Percentiles rank a stretch among this genome's conserved stretches.
Conservation (phyloP, 352 stramenopile genomes). For the Phytophthora colocasiae region DNA sequence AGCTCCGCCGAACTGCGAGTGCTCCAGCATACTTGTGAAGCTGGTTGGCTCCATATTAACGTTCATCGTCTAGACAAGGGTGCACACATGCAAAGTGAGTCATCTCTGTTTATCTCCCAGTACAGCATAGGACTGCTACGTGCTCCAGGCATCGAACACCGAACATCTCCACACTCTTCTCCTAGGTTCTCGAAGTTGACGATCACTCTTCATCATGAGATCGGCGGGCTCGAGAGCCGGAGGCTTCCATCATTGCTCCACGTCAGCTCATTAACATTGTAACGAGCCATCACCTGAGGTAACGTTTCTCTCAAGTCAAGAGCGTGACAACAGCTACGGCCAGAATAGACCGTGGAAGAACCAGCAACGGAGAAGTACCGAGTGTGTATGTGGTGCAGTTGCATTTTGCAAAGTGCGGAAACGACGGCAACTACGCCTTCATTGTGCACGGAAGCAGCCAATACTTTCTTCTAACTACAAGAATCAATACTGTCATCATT, state of each 20-base stretch:
- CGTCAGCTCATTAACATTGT: constrained; percentile 1
- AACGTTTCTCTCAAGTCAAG: constrained; percentile 16
- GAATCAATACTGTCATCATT: constrained; percentile 23
- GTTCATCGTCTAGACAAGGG: constrained; percentile 49
- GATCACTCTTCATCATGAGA: constrained; percentile 21
- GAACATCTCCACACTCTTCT: constrained; percentile 1
- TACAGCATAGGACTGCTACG: neutral
- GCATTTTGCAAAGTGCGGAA: neutral
- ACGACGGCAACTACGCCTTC: neutral
- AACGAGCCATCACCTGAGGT: constrained; percentile 10
- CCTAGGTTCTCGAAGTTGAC: constrained; percentile 11
- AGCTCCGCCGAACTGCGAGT: constrained; percentile 35
- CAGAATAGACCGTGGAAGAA: constrained; percentile 6
- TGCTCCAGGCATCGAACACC: constrained; percentile 12
- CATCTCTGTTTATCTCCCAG: constrained; percentile 8
- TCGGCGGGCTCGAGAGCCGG: constrained; percentile 17
- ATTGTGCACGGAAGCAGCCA: constrained; percentile 9
- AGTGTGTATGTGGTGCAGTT: constrained; percentile 7
- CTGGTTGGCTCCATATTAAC: constrained; percentile 45
- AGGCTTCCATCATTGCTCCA: constrained; percentile 22
- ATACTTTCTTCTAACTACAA: constrained; percentile 13
- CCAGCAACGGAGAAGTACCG: constrained; percentile 25
- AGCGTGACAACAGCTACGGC: constrained; percentile 3
- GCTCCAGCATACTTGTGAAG: constrained; percentile 43
- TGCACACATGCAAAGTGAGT: constrained; percentile 44